Percentiles rank a stretch among this genome's conserved stretches.
These are phyloP conservation scores for Candida incommunis DNA, from an alignment of 805 yeast genomes.

Conservation along the genomic window DNA sequence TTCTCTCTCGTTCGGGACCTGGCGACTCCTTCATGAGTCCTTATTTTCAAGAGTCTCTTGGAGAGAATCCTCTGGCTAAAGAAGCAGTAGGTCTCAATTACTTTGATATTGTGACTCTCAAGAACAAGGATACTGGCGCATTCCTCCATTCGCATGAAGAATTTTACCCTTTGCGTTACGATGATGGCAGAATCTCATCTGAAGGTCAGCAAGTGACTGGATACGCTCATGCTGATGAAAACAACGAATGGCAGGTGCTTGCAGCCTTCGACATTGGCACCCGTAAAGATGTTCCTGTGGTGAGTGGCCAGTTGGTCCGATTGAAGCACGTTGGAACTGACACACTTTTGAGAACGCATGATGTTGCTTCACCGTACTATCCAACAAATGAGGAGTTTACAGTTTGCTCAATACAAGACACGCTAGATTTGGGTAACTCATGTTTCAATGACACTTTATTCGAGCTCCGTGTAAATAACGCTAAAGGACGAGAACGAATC, in stretches of 20 bases:
- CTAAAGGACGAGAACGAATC: conserved; percentile 31
- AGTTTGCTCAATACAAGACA: conserved; percentile 70
- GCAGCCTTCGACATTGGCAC: conserved; percentile 22
- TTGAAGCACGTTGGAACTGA: conserved; percentile 70
- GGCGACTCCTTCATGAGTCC: conserved; percentile 95
- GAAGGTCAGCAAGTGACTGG: conserved; percentile 92
- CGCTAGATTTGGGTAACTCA: conserved; percentile 70
- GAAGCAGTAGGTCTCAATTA: conserved; percentile 61
- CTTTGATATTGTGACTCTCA: conserved; percentile 61
- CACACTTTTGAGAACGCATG: conserved; percentile 75
- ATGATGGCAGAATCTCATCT: conserved; percentile 88
- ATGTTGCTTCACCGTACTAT: conserved; percentile 85
- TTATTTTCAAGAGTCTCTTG: conserved; percentile 83
- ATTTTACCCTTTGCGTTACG: conserved; percentile 79
- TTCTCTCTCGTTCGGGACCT: conserved; percentile 79
- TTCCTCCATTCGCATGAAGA: conserved; percentile 70
- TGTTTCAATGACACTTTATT: conserved; percentile 87
- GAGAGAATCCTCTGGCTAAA: conserved; percentile 64
- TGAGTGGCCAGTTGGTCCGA: conserved; percentile 53
- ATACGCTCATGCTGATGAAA: conserved; percentile 32
- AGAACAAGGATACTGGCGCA: conserved; percentile 68
- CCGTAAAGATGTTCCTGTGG: conserved; percentile 24
- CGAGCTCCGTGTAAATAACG: conserved; percentile 30
- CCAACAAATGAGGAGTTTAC: conserved; percentile 94
- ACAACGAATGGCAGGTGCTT: conserved; percentile 76